Conservation (phyloP, 1,284 basidiomycete genomes). For the Rhodotorula sp. region DNA sequence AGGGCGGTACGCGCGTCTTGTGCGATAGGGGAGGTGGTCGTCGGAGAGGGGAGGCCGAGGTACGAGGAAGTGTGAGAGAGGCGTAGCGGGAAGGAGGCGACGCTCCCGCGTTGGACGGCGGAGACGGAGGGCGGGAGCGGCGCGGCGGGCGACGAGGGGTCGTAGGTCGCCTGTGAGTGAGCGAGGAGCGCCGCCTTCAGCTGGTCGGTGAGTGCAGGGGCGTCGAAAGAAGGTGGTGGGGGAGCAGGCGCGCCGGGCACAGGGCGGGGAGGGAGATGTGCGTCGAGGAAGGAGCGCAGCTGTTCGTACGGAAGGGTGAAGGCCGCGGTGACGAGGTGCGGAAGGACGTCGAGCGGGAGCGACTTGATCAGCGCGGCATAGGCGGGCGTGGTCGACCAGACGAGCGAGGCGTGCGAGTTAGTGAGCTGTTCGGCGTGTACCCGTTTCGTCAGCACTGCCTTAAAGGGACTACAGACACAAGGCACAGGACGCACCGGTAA, state of each 20-base stretch:
- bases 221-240: background rate
- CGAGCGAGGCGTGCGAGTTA: slow-evolving; percentile 76
- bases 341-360: slow-evolving; percentile 67
- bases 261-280: slow-evolving; percentile 54
- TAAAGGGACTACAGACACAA: background rate
- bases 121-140: slow-evolving; percentile 77
- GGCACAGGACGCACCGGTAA: slow-evolving; percentile 59
- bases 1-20: slow-evolving; percentile 68
- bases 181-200: slow-evolving; percentile 3
- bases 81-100: slow-evolving; percentile 87
- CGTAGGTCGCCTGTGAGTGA: slow-evolving; percentile 18
- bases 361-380: slow-evolving; percentile 74
- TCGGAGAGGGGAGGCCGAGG: slow-evolving; percentile 62
- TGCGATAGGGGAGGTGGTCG: slow-evolving; percentile 50
- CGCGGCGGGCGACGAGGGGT: slow-evolving; percentile 59
- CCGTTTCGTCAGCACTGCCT: background rate
- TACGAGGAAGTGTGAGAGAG: slow-evolving; percentile 87
- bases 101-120: slow-evolving; percentile 70
- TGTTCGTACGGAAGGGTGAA: slow-evolving; percentile 66
- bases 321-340: slow-evolving; percentile 82
- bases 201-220: background rate
- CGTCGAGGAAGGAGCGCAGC: slow-evolving; percentile 55
- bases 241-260: slow-evolving; percentile 10
- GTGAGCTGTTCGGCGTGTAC: slow-evolving; percentile 55
- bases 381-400: slow-evolving; percentile 87